These are phyloP conservation scores for Proliferodiscus dingleyae DNA, from an alignment of 2,329 filamentous ascomycete genomes.

Conservation along the genomic window DNA sequence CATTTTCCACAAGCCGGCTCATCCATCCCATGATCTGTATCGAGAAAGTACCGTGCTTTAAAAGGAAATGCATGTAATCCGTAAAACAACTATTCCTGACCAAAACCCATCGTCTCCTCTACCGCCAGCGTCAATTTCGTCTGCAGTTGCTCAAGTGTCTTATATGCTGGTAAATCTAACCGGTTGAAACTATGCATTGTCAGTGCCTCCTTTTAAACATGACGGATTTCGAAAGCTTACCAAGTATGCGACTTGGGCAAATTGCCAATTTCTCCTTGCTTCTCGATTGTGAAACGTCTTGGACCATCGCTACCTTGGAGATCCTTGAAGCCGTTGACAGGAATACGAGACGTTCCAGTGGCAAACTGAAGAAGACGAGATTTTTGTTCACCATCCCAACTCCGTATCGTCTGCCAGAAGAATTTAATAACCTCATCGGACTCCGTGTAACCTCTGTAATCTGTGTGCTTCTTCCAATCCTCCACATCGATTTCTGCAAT, in stretches of 20 bases:
- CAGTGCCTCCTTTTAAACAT: constrained; percentile 6
- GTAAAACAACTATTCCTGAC: constrained; percentile 66
- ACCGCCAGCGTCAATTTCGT: constrained; percentile 93
- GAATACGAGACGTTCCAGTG: constrained; percentile 94
- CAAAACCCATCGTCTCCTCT: constrained; percentile 97
- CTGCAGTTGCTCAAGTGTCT: constrained; percentile 77
- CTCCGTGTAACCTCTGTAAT: constrained; percentile 97
- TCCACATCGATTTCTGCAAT: constrained; percentile 99
- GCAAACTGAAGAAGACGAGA: constrained; percentile 93
- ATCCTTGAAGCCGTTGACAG: constrained; percentile 99
- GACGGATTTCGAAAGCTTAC: constrained; percentile 49
- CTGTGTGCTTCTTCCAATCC: constrained; percentile 99
- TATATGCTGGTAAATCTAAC: constrained; percentile 90
- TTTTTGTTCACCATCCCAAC: constrained; percentile 98
- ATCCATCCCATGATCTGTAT: constrained; percentile 19
- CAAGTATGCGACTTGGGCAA: constrained; percentile 97
- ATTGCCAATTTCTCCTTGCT: constrained; percentile 85
- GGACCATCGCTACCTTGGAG: constrained; percentile 95
- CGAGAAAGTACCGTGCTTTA: constrained; percentile 20
- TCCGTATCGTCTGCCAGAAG: constrained; percentile 97
- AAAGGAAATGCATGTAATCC: constrained; percentile 11
- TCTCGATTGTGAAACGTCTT: constrained; percentile 94
- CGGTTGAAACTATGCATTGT: constrained; percentile 76
- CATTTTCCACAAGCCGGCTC: constrained; percentile 5
- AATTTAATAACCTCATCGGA: constrained; percentile 95